These are phyloP conservation scores for Corymbia calophylla DNA, from an alignment of 441 rosid species.

Conservation along the genomic window DNA sequence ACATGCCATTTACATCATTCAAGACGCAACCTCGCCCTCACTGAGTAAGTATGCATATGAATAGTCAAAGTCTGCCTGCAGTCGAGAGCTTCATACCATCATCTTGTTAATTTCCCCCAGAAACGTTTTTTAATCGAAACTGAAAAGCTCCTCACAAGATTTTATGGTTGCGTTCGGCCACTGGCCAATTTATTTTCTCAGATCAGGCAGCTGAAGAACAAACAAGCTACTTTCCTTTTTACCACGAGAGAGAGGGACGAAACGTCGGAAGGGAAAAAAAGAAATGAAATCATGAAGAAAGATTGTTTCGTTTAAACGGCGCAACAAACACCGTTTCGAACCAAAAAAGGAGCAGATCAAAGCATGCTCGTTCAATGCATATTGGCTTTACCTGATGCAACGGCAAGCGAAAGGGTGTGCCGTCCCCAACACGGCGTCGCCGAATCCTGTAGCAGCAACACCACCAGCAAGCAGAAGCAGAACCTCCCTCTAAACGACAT, in stretches of 20 bases:
- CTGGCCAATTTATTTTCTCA: not conserved
- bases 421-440: slow-evolving; percentile 34
- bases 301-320: not conserved
- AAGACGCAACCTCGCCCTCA: not conserved
- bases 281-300: not conserved
- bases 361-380: not conserved
- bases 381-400: not conserved
- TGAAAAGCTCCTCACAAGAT: not conserved
- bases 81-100: not conserved
- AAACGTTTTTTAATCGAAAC: not conserved
- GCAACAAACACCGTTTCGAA: not conserved
- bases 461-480: slow-evolving; percentile 21
- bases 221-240: not conserved
- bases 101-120: not conserved
- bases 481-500: slow-evolving; percentile 15
- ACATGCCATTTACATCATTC: not conserved
- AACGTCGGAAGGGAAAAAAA: not conserved
- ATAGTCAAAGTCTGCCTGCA: not conserved
- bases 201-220: not conserved
- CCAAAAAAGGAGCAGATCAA: not conserved
- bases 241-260: not conserved
- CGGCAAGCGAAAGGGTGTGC: not conserved
- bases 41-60: not conserved
- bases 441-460: not conserved
- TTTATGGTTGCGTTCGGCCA: not conserved